Percentiles rank a stretch among this genome's conserved stretches.
phyloP scores from a whole-genome alignment of 2,329 filamentous ascomycete species.

The Aspergillus texensis region DNA sequence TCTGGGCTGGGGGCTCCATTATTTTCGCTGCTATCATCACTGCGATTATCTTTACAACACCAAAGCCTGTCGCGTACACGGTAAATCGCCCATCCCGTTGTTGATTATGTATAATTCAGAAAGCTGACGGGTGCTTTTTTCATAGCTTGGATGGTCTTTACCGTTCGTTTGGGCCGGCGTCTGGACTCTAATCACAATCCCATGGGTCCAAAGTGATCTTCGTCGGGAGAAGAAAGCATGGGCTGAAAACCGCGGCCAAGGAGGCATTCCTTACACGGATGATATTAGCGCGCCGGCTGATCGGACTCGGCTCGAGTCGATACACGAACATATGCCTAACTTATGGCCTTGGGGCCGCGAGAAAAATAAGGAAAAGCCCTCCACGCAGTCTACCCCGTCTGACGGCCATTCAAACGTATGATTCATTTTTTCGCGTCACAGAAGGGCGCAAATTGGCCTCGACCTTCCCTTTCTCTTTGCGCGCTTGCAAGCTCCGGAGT shows the following conservation, averaged over 20 bases:
- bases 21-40: slow-evolving; percentile 51
- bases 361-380: slow-evolving; percentile 24
- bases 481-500: neutral
- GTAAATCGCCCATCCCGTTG: slow-evolving; percentile 27
- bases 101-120: neutral
- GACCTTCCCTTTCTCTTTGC: neutral
- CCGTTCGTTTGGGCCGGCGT: slow-evolving; percentile 44
- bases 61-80: slow-evolving; percentile 52
- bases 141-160: slow-evolving; percentile 21
- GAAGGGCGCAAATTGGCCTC: neutral
- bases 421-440: neutral
- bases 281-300: slow-evolving; percentile 40
- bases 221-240: slow-evolving; percentile 49
- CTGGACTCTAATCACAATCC: slow-evolving; percentile 50
- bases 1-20: slow-evolving; percentile 59
- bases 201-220: slow-evolving; percentile 50
- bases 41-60: slow-evolving; percentile 53
- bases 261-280: slow-evolving; percentile 41
- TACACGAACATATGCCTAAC: slow-evolving; percentile 29
- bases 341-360: slow-evolving; percentile 31
- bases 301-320: slow-evolving; percentile 41
- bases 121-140: neutral
- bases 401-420: slow-evolving; percentile 14
- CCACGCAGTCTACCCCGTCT: slow-evolving; percentile 25
- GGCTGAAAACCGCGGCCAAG: slow-evolving; percentile 36